Percentiles rank a stretch among this genome's conserved stretches.
phyloP scores from a whole-genome alignment of 2,329 filamentous ascomycete genomes.

The Triangularia verruculosa region DNA sequence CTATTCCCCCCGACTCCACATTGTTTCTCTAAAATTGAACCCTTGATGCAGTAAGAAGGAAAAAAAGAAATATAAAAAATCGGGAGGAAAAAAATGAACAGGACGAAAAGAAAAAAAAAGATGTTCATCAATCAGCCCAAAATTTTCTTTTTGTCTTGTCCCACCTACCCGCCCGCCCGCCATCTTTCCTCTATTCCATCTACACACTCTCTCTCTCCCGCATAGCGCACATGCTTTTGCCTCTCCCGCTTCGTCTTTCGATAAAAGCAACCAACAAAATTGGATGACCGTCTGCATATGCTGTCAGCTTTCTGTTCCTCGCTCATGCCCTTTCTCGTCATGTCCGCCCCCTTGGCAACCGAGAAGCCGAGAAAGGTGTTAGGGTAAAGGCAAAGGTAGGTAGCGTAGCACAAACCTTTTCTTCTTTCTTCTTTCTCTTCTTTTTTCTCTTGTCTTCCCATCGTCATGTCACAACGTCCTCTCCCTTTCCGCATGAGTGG shows the following conservation, averaged over 20 bases:
- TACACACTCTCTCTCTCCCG: neutral
- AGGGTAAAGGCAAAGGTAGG: neutral
- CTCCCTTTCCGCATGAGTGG: neutral
- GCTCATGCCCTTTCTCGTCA: neutral
- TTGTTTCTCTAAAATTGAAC: neutral
- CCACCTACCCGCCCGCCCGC: neutral
- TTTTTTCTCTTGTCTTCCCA: neutral
- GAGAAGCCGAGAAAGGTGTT: neutral
- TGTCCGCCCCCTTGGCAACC: neutral
- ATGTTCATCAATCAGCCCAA: neutral
- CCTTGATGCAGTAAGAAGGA: conserved; percentile 1
- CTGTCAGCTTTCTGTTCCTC: neutral
- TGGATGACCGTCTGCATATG: neutral
- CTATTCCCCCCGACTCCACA: neutral
- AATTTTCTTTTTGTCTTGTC: neutral
- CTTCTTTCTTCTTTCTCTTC: neutral
- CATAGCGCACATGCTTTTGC: neutral
- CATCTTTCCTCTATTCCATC: neutral
- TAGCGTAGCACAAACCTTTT: neutral
- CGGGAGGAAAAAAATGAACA: conserved; percentile 9
- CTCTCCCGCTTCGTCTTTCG: neutral
- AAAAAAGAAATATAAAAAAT: conserved; percentile 4
- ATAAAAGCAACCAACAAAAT: conserved; percentile 3
- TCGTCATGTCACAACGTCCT: neutral
- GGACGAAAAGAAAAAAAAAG: neutral